Base-by-base conservation (phyloP, 2,329 filamentous ascomycete species). In the Stenocarpella maydis region DNA sequence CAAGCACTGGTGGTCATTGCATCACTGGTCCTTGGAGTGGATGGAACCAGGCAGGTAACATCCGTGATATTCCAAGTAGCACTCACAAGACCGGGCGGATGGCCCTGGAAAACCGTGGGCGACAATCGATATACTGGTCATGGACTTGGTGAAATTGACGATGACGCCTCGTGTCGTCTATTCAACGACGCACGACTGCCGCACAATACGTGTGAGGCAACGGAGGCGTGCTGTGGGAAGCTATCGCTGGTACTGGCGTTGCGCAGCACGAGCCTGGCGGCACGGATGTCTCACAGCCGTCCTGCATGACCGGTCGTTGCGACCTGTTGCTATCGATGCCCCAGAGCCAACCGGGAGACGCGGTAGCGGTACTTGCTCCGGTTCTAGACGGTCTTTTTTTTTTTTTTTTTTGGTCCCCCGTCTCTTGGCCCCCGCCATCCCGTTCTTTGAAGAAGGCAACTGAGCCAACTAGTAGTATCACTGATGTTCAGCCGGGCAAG, bases 181-280 rank as follows among this genome's bases (percentile, higher is more conserved):
- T 9, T 24, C 37, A 43, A 19, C 26, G 26, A 61, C 9, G 10
- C 14, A 45, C 55, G 28, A 10, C 9, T 64, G 31, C 61, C 24
- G 31, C 14, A 65, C 47, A 28, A 52, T n/a, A 65, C 21, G 31
- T 12, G 24, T 49, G 47, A 52, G 24, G 24, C 9, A 15, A 39
- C 17, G 24, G 8, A 65, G 21, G 15, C 19, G 34, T 41, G 47
- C 15, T 53, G 47, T 34, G 31, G 31, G 45, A 28, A 52, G 31
- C 39, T 14, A 1, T 50, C 26, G n/a, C 47, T 39, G 61, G n/a
- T 21, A 24, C 45, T 50, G 43, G 39, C 53, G 50, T 58, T 41
- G 65, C 50, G 43, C 65, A 58, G 65, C 50, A 49, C 50, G 64
- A 66, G 43, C 64, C 64, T 47, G 58, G 64, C 64, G 43, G 64